Evolutionary conservation across 164 flowering plant species (phyloP).

Genomic region (Vitis amurensis): DNA sequence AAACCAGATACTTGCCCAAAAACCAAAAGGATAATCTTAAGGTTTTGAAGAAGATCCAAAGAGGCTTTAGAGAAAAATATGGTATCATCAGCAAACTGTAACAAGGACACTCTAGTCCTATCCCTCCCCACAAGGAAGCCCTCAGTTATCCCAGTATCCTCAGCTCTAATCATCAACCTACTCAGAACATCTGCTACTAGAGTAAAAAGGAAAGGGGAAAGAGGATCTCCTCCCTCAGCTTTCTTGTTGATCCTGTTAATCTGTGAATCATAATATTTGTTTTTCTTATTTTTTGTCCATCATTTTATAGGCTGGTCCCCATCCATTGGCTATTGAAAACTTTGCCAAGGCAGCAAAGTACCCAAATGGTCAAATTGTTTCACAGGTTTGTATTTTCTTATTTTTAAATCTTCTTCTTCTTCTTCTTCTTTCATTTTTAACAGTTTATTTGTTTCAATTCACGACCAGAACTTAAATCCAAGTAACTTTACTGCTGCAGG

Average conservation of each 20-base stretch:
- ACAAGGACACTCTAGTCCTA: too few species aligned
- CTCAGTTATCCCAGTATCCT: too few species aligned
- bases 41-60: too few species aligned
- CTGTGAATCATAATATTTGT: neutral
- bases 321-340: constrained; percentile 87
- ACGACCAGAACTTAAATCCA: neutral
- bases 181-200: too few species aligned
- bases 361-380: constrained; percentile 50
- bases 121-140: too few species aligned
- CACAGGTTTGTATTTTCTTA: constrained; percentile 55
- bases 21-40: too few species aligned
- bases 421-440: neutral
- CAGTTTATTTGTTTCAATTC: neutral
- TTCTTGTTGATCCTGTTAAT: neutral
- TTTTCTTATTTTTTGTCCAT: constrained; percentile 7
- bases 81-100: too few species aligned
- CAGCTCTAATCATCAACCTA: too few species aligned
- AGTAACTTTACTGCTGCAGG: constrained; percentile 46
- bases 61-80: too few species aligned
- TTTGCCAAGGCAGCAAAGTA: constrained; percentile 73
- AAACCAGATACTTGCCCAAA: too few species aligned
- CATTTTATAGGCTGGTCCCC: constrained; percentile 74
- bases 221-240: neutral
- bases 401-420: neutral
- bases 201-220: too few species aligned